phyloP scores from a whole-genome alignment of 768 basidiomycete genomes.

The Leccinum longicurvipes region DNA sequence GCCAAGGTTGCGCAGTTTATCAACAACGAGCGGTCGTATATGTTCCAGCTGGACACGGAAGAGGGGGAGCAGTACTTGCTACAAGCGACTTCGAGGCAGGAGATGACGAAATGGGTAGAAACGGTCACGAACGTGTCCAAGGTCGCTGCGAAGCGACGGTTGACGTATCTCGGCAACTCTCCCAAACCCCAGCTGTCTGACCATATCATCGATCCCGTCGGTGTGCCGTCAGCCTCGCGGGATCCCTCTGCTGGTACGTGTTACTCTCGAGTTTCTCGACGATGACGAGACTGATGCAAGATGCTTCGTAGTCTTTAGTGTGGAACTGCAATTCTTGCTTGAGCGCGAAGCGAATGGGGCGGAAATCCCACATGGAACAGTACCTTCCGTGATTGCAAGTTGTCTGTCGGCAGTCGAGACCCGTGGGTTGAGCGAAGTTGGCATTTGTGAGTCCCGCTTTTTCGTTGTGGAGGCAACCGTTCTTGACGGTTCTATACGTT shows the following conservation, averaged over 20 bases:
- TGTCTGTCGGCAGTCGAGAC: slow-evolving; percentile 69
- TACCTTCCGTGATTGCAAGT: slow-evolving; percentile 64
- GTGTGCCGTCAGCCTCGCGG: slow-evolving; percentile 45
- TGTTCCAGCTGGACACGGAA: slow-evolving; percentile 80
- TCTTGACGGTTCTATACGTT: not conserved
- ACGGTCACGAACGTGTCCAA: slow-evolving; percentile 69
- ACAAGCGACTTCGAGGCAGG: slow-evolving; percentile 66
- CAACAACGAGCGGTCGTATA: slow-evolving; percentile 80
- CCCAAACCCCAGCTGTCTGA: slow-evolving; percentile 74
- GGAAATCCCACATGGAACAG: slow-evolving; percentile 49
- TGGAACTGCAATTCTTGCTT: slow-evolving; percentile 67
- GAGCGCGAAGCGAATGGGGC: slow-evolving; percentile 56
- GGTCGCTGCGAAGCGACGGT: slow-evolving; percentile 69
- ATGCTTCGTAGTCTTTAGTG: slow-evolving; percentile 58
- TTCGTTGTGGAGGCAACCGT: not conserved
- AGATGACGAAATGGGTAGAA: slow-evolving; percentile 77
- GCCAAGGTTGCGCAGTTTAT: slow-evolving; percentile 67
- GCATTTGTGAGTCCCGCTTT: slow-evolving; percentile 62
- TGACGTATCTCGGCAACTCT: slow-evolving; percentile 76
- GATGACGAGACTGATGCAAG: slow-evolving; percentile 1
- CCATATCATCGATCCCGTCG: slow-evolving; percentile 63
- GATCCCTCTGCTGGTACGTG: slow-evolving; percentile 72
- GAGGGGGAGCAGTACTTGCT: slow-evolving; percentile 82
- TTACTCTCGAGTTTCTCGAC: not conserved
- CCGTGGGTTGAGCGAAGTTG: slow-evolving; percentile 76